Conservation (phyloP, 192 early-diverging fungal genomes). For the Cladochytrium replicatum region DNA sequence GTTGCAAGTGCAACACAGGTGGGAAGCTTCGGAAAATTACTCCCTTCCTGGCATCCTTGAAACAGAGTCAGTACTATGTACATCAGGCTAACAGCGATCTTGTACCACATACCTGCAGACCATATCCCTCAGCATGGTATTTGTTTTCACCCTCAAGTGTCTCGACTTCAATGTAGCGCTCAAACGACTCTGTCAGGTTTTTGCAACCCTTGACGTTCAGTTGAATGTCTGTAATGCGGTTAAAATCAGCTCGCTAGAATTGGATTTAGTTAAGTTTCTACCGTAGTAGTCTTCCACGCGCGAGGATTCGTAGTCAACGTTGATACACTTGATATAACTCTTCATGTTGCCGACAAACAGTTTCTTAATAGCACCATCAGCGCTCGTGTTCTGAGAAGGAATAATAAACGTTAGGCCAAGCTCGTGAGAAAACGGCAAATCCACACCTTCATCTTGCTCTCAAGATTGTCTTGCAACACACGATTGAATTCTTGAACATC, state of each 20-base stretch:
- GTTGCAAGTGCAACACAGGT: slow-evolving; percentile 87
- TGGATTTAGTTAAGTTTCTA: too few species aligned
- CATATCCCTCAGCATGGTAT: slow-evolving; percentile 86
- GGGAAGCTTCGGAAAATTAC: slow-evolving; percentile 90
- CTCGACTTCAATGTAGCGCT: slow-evolving; percentile 81
- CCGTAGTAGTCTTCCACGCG: slow-evolving; percentile 91
- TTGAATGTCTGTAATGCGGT: slow-evolving; percentile 71
- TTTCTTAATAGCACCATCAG: slow-evolving; percentile 80
- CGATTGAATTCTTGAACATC: slow-evolving; percentile 98
- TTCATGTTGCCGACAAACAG: slow-evolving; percentile 98
- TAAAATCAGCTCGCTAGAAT: too few species aligned
- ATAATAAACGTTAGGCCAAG: too few species aligned
- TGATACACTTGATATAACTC: slow-evolving; percentile 90
- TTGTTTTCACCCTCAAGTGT: slow-evolving; percentile 93
- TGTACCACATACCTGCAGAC: slow-evolving; percentile 57
- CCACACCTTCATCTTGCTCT: slow-evolving; percentile 89
- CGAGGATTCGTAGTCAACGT: slow-evolving; percentile 91
- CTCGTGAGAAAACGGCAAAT: not conserved
- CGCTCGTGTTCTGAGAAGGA: slow-evolving; percentile 64
- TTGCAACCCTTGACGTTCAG: slow-evolving; percentile 93
- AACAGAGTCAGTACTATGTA: not conserved
- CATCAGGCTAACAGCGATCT: not conserved
- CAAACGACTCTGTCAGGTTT: slow-evolving; percentile 79
- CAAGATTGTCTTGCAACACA: slow-evolving; percentile 92
- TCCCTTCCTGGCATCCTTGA: slow-evolving; percentile 82